Evolutionary conservation across 192 early-diverging fungal genomes (phyloP).

Genomic region (Helicostylum pulchrum): DNA sequence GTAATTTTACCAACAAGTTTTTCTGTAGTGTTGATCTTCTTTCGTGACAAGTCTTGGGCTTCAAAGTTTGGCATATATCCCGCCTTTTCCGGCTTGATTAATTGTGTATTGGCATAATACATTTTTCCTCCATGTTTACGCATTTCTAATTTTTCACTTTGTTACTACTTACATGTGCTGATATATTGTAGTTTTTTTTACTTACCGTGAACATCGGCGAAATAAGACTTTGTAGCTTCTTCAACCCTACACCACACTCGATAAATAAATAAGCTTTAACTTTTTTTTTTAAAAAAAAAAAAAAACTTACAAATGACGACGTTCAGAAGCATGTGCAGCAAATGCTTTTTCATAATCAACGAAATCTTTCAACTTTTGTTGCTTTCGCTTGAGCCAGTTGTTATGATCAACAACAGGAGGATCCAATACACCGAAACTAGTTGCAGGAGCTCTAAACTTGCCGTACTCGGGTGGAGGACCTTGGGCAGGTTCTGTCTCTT

Average conservation of each 20-base stretch:
- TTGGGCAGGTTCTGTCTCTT: no score
- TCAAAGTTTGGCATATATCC: constrained; percentile 53
- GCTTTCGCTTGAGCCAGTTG: constrained; percentile 24
- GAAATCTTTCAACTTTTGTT: constrained; percentile 44
- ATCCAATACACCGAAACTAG: constrained; percentile 27
- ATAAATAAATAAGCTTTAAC: neutral
- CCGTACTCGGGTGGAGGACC: neutral
- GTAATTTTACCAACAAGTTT: constrained; percentile 40
- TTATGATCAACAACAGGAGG: constrained; percentile 28
- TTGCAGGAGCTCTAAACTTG: constrained; percentile 20
- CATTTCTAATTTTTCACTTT: constrained; percentile 38
- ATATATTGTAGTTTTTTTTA: neutral
- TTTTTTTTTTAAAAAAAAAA: neutral
- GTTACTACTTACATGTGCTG: constrained; percentile 10
- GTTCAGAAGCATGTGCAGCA: constrained; percentile 43
- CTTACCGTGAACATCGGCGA: constrained; percentile 30
- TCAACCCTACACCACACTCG: constrained; percentile 4
- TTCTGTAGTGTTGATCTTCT: constrained; percentile 41
- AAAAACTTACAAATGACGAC: constrained; percentile 50
- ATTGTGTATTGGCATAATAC: constrained; percentile 40
- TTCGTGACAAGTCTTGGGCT: constrained; percentile 39
- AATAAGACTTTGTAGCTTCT: constrained; percentile 33
- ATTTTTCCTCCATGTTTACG: constrained; percentile 46
- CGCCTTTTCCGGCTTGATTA: constrained; percentile 49
- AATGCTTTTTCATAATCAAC: constrained; percentile 46